Conservation (phyloP, 2,329 filamentous ascomycete genomes). For the Botryotinia narcissicola region DNA sequence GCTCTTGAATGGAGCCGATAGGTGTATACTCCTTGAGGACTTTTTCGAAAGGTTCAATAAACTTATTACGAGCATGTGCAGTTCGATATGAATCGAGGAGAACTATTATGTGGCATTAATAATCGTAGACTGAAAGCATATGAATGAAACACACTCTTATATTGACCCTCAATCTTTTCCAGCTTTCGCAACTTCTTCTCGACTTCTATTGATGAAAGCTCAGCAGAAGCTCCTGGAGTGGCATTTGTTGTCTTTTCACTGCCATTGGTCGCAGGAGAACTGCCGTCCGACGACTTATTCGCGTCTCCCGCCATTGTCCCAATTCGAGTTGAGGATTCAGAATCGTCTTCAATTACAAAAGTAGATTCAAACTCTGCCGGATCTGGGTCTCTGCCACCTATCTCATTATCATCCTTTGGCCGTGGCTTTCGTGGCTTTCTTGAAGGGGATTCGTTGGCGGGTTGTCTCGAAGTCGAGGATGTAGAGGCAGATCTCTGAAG, state of each 20-base stretch:
- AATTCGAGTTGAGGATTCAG: conserved; percentile 61
- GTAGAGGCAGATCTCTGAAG: conserved; percentile 45
- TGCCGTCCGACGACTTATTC: conserved; percentile 23
- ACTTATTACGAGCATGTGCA: conserved; percentile 80
- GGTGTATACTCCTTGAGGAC: conserved; percentile 90
- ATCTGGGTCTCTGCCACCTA: conserved; percentile 54
- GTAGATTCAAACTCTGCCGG: conserved; percentile 84
- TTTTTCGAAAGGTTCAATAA: conserved; percentile 91
- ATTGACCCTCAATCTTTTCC: conserved; percentile 86
- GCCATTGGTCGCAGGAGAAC: conserved; percentile 34
- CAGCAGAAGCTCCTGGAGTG: conserved; percentile 24
- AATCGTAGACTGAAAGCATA: background rate
- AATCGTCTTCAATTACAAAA: conserved; percentile 82
- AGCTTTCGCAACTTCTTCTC: conserved; percentile 74
- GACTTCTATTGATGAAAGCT: conserved; percentile 70
- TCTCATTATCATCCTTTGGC: conserved; percentile 35
- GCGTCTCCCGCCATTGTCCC: conserved; percentile 45
- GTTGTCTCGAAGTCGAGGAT: conserved; percentile 29
- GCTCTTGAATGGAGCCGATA: conserved; percentile 82
- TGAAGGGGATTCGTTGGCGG: conserved; percentile 33
- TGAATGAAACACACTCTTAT: conserved; percentile 61
- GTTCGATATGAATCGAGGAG: conserved; percentile 87
- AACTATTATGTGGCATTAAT: conserved; percentile 51
- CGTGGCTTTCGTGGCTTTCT: conserved; percentile 31
- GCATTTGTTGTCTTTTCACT: conserved; percentile 31